Evolutionary conservation across 2,329 filamentous ascomycete species (phyloP), one percentile per base, ranked within the genome.

Genomic region (Paraphoma chrysanthemicola): DNA sequence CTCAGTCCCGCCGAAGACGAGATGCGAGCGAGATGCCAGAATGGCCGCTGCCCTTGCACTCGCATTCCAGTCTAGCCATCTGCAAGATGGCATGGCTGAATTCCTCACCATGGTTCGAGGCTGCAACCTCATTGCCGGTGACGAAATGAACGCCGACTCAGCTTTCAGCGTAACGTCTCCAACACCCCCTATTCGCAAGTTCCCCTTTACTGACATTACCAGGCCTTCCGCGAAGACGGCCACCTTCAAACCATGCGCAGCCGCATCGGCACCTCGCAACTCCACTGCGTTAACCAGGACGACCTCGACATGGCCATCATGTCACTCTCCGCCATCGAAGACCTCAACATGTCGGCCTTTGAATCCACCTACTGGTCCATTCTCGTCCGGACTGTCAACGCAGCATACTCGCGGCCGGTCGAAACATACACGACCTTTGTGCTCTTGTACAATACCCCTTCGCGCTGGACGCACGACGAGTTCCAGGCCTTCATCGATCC

Each of bases 401-500:
- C 66, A 46, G 72, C 71, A 1, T 76, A 75, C 54, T 58, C 68
- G 14, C 51, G 61, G 2, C 74, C 75, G 1, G 61, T 72, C 12
- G 62, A 70, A 62, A 74, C 76, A 2, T 82, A 81, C 51, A 73
- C 75, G 18, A 76, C 75, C 28, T 79, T 82, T 44, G 74, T 77
- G n/a, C 52, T 68, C 1, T 64, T 81, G 6, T 82, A 81, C 65
- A 76, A 75, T 53, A 56, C 67, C 4, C 77, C 80, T 36, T 78
- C 78, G 28, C 57, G 69, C 6, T 75, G 81, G 68, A 72, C 72
- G 2, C 73, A 79, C 45, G 70, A 73, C 2, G 66, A 77, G 16
- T 82, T 83, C 56, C 72, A 76, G 42, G 67, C 70, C 1, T 81
- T 83, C 64, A 73, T 82, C 54, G 71, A 79, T 42, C 71, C 78